Conservation (phyloP, 1,284 basidiomycete genomes). For the Tilletia walkeri region DNA sequence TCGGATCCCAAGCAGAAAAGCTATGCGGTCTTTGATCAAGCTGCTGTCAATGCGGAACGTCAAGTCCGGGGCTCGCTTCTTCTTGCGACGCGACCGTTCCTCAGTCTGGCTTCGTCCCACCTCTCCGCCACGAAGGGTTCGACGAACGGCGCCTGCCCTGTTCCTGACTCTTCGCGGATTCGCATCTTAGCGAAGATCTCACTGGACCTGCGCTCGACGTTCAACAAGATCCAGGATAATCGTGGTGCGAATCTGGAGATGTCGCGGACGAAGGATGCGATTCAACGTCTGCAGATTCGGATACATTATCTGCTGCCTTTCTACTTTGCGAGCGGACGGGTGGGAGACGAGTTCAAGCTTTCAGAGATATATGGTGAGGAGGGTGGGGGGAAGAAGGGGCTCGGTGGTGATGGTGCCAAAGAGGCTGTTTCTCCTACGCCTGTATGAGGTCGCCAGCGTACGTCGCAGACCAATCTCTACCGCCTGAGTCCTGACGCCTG, state of each 20-base stretch:
- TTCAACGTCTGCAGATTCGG: conserved; percentile 3
- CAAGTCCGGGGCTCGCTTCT: background rate
- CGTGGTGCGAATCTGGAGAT: background rate
- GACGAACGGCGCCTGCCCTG: background rate
- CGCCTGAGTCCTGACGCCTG: too few relatives aligned
- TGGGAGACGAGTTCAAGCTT: background rate
- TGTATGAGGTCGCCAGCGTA: background rate
- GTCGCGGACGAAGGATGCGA: conserved; percentile 1
- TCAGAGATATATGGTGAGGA: conserved; percentile 7
- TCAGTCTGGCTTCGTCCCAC: background rate
- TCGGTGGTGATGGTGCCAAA: background rate
- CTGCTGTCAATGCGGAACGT: background rate
- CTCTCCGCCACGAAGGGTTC: background rate
- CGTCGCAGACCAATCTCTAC: too few relatives aligned
- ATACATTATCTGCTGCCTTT: background rate
- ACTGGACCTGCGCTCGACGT: background rate
- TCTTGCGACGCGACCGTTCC: background rate
- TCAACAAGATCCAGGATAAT: conserved; percentile 8
- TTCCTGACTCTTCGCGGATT: background rate
- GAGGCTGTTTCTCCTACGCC: background rate
- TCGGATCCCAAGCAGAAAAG: background rate
- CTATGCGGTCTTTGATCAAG: background rate
- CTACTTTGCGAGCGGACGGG: conserved; percentile 1
- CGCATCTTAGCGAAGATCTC: background rate
- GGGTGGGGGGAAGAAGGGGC: background rate